Evolutionary conservation across 768 basidiomycete species (phyloP).

Genomic region (Solioccasus polychromus): DNA sequence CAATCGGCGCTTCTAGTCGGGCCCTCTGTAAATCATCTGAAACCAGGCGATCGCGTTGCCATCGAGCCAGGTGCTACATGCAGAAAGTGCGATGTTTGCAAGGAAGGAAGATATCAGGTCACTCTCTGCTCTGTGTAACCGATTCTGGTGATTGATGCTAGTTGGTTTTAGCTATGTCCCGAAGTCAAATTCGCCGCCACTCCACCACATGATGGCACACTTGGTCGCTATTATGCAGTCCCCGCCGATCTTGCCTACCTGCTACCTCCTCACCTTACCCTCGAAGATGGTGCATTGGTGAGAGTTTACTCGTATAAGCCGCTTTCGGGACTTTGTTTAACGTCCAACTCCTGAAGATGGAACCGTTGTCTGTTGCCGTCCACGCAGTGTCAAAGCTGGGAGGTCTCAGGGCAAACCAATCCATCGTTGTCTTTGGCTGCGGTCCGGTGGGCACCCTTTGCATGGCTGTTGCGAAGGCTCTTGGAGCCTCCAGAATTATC

Average conservation of each 20-base stretch:
- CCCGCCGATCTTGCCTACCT: conserved; percentile 83
- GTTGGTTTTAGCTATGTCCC: conserved; percentile 63
- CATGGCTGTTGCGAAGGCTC: conserved; percentile 94
- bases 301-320: conserved; percentile 5
- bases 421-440: conserved; percentile 83
- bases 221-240: conserved; percentile 80
- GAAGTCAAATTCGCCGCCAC: conserved; percentile 90
- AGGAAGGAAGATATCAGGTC: conserved; percentile 81
- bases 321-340: conserved; percentile 3
- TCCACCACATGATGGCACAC: conserved; percentile 90
- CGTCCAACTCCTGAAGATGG: conserved; percentile 55
- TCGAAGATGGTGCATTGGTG: conserved; percentile 96
- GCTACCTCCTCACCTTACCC: conserved; percentile 77
- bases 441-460: conserved; percentile 87
- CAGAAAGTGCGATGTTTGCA: conserved; percentile 79
- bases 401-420: conserved; percentile 66
- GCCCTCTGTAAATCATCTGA: conserved; percentile 67
- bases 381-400: conserved; percentile 84
- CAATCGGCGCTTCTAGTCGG: conserved; percentile 51
- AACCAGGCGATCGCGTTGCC: conserved; percentile 84
- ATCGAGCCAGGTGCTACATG: conserved; percentile 91
- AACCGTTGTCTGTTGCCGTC: conserved; percentile 89
- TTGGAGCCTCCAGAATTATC: conserved; percentile 82
- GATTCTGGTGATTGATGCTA: conserved; percentile 1
- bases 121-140: conserved; percentile 9